Evolutionary conservation across 805 yeast genomes (phyloP), one percentile per base, ranked within the genome.

Genomic region (Candida argentea): DNA sequence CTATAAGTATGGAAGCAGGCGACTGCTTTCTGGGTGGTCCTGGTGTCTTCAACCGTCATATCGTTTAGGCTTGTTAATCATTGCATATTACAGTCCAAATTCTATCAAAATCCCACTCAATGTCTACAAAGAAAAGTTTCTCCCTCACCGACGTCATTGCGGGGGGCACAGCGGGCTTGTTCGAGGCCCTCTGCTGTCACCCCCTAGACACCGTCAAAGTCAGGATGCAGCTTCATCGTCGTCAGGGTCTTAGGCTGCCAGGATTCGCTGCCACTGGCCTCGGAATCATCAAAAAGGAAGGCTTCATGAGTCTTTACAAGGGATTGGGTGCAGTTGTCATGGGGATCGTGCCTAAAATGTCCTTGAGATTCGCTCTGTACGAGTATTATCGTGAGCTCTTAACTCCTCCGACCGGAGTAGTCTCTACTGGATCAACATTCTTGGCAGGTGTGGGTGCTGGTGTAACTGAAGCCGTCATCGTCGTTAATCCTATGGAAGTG

Each of bases 291-390:
- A 66, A 67, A 33, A 73, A 82, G 35, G 97, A 89, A 54, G 80
- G 93, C 4, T 67, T 84, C 36, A 62, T 84, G 30, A 89, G 95
- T 4, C 69, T 89, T 15, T 89, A 89, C 64, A 87, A 89, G 54
- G 98, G 98, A 32, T 69, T 89, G 29, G 96, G 96, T 16, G 97
- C 98, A 14, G 98, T 89, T 33, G 83, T 86, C 34, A 82, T 89
- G 49, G 98, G 98, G 33, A 89, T 89, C 47, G 94, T 89, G 29
- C 98, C 98, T 33, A 89, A 89, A 54, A 89, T 89, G 98, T 97
- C 95, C 20, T 83, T 89, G 40, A 71, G 98, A 50, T 89, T 89
- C 64, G 80, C 95, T 23, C 82, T 96, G 3, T 89, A 86, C 52
- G 97, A 89, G 60, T 78, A 76, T 47, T 84, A 80, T 65, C 77